phyloP scores from a whole-genome alignment of 352 stramenopile genomes.

The Sclerospora graminicola region DNA sequence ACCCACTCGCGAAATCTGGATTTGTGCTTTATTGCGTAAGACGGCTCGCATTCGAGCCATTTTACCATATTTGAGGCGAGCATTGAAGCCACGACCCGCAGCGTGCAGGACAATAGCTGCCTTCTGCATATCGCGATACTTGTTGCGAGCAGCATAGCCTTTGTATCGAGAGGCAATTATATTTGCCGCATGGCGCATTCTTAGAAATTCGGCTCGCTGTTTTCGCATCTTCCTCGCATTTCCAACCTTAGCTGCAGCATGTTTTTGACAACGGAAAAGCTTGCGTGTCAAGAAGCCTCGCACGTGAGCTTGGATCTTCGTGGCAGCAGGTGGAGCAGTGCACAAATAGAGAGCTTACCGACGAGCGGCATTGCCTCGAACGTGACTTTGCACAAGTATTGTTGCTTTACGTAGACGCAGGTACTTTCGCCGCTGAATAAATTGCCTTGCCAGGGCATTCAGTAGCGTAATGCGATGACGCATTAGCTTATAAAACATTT shows the following conservation, averaged over 20 bases:
- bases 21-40: constrained; percentile 68
- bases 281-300: constrained; percentile 58
- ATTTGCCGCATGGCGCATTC: constrained; percentile 47
- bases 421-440: constrained; percentile 67
- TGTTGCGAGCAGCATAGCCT: constrained; percentile 40
- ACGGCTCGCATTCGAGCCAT: constrained; percentile 67
- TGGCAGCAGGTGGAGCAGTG: constrained; percentile 63
- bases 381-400: constrained; percentile 63
- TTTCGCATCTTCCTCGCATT: constrained; percentile 63
- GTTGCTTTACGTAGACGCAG: constrained; percentile 45
- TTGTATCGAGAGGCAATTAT: constrained; percentile 75
- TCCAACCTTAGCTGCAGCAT: constrained; percentile 55
- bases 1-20: constrained; percentile 58
- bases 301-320: constrained; percentile 68
- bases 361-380: constrained; percentile 63
- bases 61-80: constrained; percentile 81
- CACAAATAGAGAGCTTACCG: constrained; percentile 58
- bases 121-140: constrained; percentile 60
- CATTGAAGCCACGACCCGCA: constrained; percentile 64
- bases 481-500: constrained; percentile 40
- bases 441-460: constrained; percentile 63
- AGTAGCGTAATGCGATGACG: constrained; percentile 49
- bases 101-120: constrained; percentile 73
- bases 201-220: constrained; percentile 50
- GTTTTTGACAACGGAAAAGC: constrained; percentile 53